Evolutionary conservation across 208 protist genomes (phyloP).

Genomic region (Sergeia podlipaevii): DNA sequence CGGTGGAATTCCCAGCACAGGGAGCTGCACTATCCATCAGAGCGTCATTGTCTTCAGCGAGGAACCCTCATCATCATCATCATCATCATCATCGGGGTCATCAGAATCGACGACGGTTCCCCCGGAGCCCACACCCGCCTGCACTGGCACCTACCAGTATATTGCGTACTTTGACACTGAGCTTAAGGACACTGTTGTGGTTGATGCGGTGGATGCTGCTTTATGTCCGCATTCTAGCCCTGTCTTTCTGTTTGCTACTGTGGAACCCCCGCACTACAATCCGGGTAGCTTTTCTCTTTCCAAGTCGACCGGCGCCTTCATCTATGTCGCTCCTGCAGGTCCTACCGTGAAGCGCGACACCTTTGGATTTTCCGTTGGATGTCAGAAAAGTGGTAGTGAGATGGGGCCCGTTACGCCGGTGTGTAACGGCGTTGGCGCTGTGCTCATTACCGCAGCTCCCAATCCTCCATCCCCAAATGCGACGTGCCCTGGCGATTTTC

Average conservation of each 20-base stretch:
- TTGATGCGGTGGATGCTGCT: slow-evolving; percentile 14
- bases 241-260: slow-evolving; percentile 5
- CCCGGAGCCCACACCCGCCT: slow-evolving; percentile 14
- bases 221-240: slow-evolving; percentile 13
- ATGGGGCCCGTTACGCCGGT: background rate
- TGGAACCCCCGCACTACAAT: slow-evolving; percentile 17
- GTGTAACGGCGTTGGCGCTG: background rate
- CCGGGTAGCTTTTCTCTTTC: slow-evolving; percentile 16
- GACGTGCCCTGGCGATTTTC: slow-evolving; percentile 31
- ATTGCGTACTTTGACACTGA: slow-evolving; percentile 14
- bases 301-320: slow-evolving; percentile 10
- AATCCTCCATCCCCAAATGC: background rate
- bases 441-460: background rate
- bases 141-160: too few species aligned
- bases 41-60: slow-evolving; percentile 16
- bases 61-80: background rate
- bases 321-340: slow-evolving; percentile 21
- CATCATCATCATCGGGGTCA: background rate
- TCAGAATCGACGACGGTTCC: background rate
- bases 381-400: background rate
- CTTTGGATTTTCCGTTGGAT: slow-evolving; percentile 24
- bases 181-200: slow-evolving; percentile 7
- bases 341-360: slow-evolving; percentile 10
- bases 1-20: slow-evolving; percentile 16
- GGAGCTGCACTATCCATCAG: slow-evolving; percentile 30